Percentiles rank a stretch among this genome's conserved stretches.
These are phyloP conservation scores for Leucaena leucocephala DNA, from an alignment of 306 rosid species.

Conservation along the genomic window DNA sequence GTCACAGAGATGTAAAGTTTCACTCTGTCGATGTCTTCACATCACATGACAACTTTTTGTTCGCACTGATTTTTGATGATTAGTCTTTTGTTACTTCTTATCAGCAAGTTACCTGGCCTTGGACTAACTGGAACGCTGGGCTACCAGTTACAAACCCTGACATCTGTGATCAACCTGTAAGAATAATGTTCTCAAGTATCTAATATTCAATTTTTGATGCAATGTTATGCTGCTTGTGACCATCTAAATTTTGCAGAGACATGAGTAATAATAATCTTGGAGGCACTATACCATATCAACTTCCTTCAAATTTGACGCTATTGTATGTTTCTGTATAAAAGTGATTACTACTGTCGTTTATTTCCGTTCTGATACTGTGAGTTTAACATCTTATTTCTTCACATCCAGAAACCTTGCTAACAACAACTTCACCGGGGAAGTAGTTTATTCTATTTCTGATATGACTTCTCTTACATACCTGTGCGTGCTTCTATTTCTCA, in stretches of 20 bases:
- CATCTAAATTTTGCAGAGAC: slow-evolving; percentile 64
- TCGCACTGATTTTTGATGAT: slow-evolving; percentile 39
- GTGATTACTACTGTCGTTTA: slow-evolving; percentile 21
- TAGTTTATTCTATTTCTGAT: slow-evolving; percentile 75
- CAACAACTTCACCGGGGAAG: slow-evolving; percentile 63
- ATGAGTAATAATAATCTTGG: slow-evolving; percentile 78
- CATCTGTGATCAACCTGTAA: slow-evolving; percentile 71
- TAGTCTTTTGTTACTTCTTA: slow-evolving; percentile 33
- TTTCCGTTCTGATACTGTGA: slow-evolving; percentile 22
- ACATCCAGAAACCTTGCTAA: slow-evolving; percentile 77
- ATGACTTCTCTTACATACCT: slow-evolving; percentile 66
- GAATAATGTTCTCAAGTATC: slow-evolving; percentile 40
- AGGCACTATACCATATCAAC: slow-evolving; percentile 65
- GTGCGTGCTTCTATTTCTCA: slow-evolving; percentile 57
- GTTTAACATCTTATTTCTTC: slow-evolving; percentile 32
- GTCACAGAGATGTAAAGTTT: slow-evolving; percentile 76
- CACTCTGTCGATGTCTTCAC: slow-evolving; percentile 27
- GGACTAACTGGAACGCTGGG: slow-evolving; percentile 67
- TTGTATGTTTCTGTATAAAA: slow-evolving; percentile 59
- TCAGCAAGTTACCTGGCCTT: slow-evolving; percentile 70
- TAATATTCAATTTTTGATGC: slow-evolving; percentile 19
- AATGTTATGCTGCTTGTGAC: slow-evolving; percentile 32
- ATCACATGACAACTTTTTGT: slow-evolving; percentile 16
- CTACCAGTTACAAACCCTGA: slow-evolving; percentile 55
- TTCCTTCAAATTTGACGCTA: slow-evolving; percentile 71